Evolutionary conservation across 1,139 yeast genomes (phyloP).

Genomic region (Candida tropicalis): DNA sequence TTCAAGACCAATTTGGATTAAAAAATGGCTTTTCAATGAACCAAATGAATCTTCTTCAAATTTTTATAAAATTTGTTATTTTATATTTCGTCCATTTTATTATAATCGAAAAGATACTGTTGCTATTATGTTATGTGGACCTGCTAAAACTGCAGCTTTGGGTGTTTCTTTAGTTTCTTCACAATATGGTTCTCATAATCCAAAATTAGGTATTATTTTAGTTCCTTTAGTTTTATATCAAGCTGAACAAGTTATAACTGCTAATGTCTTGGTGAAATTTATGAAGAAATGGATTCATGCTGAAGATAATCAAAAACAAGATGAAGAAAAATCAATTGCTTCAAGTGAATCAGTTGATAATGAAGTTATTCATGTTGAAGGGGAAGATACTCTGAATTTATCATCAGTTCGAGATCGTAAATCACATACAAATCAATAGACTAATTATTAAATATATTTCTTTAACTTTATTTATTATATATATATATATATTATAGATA

Average conservation of each 20-base stretch:
- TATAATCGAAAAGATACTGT: slow-evolving; percentile 73
- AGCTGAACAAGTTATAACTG: slow-evolving; percentile 81
- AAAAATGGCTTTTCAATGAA: slow-evolving; percentile 40
- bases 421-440: too few species aligned
- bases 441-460: too few species aligned
- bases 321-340: slow-evolving; percentile 17
- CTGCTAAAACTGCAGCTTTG: slow-evolving; percentile 90
- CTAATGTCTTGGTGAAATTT: slow-evolving; percentile 65
- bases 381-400: neutral
- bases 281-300: slow-evolving; percentile 68
- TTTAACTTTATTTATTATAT: too few species aligned
- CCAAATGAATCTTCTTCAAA: slow-evolving; percentile 50
- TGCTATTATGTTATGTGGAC: slow-evolving; percentile 83
- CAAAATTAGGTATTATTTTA: slow-evolving; percentile 67
- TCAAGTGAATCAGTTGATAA: slow-evolving; percentile 1
- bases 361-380: neutral
- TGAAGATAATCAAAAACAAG: slow-evolving; percentile 27
- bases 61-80: slow-evolving; percentile 42
- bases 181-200: slow-evolving; percentile 69
- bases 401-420: neutral
- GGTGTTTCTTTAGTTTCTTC: slow-evolving; percentile 83
- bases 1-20: slow-evolving; percentile 64
- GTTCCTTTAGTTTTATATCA: slow-evolving; percentile 85
- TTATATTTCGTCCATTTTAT: slow-evolving; percentile 63
- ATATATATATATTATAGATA: neutral